Evolutionary conservation across 371 early-diverging fungal species (phyloP), one percentile per base, ranked within the genome.

Genomic region (Chytridium lagenaria): DNA sequence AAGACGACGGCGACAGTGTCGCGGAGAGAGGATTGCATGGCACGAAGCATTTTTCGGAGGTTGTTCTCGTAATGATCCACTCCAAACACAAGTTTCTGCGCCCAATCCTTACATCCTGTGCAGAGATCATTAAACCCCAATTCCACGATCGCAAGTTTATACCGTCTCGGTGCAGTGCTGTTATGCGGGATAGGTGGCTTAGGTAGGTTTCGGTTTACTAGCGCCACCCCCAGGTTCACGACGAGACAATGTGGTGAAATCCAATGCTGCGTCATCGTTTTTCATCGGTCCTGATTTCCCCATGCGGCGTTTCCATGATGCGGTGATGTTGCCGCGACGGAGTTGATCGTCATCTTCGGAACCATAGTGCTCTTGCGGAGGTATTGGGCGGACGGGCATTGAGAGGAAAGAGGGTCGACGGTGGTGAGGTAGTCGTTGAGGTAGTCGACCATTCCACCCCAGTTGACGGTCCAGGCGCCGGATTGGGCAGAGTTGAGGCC

Each of bases 401-500:
- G n/a, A n/a, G n/a, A n/a, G 16, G n/a, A 49, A 22, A 49, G 49
- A 66, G 72, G 67, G 57, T 64, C 66, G 34, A 71, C 57, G 36
- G 52, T 50, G 2, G 55, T 26, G 26, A 71, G 38, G 44, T 64
- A 26, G 37, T 64, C 44, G 26, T 51, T 50, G 66, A 65, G 19
- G 67, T 71, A 71, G 65, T 28, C 59, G 36, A 55, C 2, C 36
- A 65, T 65, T 1, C 12, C 7, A 37, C 26, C 38, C 55, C 52
- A 66, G 57, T 71, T 64, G 37, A 3, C 2, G 31, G 37, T 37
- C 72, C 66, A 66, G 26, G 72, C 65, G 1, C 72, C 72, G 66
- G 72, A 65, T 23, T 51, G 15, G 57, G 72, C 72, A 36, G 72
- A 65, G 72, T 66, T 71, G n/a, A 71, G 67, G 50, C 72, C 72